A percentile compares a stretch with the other conserved stretches of the same genome.
Evolutionary conservation across 768 basidiomycete genomes (phyloP).

Genomic region (Lactarius indigo): DNA sequence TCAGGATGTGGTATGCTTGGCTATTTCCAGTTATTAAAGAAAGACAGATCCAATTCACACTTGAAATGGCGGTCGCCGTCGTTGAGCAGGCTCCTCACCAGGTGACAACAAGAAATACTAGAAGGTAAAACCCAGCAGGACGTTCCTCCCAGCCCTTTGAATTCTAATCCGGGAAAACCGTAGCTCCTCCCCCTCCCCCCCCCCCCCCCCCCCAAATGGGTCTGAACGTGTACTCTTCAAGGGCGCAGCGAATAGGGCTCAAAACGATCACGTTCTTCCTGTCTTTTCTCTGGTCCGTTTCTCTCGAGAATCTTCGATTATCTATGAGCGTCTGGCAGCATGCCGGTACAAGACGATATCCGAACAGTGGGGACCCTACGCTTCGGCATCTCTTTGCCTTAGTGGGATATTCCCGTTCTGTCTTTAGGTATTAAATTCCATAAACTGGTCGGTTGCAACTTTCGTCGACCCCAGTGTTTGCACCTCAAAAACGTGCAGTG

Average conservation of each 20-base stretch:
- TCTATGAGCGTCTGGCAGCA: neutral
- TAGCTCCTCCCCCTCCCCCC: neutral
- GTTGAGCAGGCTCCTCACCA: neutral
- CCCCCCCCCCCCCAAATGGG: neutral
- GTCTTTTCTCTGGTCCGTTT: neutral
- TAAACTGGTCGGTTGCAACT: neutral
- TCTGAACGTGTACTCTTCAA: neutral
- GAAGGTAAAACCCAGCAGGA: neutral
- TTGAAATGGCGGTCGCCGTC: neutral
- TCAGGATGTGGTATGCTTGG: neutral
- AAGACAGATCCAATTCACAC: neutral
- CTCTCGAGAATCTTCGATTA: slow-evolving; percentile 1
- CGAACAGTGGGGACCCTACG: neutral
- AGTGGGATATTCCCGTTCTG: neutral
- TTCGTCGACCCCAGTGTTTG: neutral
- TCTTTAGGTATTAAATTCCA: neutral
- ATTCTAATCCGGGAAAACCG: neutral
- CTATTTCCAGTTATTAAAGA: neutral
- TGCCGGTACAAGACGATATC: neutral
- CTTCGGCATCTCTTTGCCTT: neutral
- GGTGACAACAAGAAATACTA: neutral
- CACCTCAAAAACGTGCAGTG: neutral
- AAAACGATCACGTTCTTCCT: neutral
- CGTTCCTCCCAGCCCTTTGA: neutral
- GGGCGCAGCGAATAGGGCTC: neutral